A percentile compares a stretch with the other conserved stretches of the same genome.
phyloP scores from a whole-genome alignment of 768 basidiomycete species.

The Boletus huronensis region DNA sequence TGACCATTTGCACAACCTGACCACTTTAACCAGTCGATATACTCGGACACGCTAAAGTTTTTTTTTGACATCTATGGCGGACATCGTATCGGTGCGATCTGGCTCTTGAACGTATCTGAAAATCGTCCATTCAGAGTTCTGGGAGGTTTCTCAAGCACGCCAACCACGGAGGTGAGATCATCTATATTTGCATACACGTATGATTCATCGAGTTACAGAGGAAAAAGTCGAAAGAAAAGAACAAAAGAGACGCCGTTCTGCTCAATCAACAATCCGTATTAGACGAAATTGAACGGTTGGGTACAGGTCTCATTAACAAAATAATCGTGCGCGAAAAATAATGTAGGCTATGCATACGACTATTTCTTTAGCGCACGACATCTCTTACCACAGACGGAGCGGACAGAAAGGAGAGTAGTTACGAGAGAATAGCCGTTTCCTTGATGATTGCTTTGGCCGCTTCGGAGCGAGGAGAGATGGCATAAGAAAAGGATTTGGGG shows the following conservation, averaged over 20 bases:
- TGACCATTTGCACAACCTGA: not conserved
- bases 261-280: constrained; percentile 68
- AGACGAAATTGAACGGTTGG: constrained; percentile 74
- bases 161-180: constrained; percentile 36
- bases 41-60: constrained; percentile 72
- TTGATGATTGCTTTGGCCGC: constrained; percentile 25
- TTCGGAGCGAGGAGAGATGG: constrained; percentile 31
- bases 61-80: constrained; percentile 88
- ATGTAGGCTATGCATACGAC: not conserved
- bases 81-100: constrained; percentile 73
- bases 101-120: constrained; percentile 70
- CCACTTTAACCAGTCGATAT: constrained; percentile 49
- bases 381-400: not conserved
- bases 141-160: constrained; percentile 73
- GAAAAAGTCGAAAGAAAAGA: constrained; percentile 38
- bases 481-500: constrained; percentile 29
- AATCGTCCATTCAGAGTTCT: constrained; percentile 74
- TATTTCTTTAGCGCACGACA: not conserved
- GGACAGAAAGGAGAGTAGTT: not conserved
- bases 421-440: constrained; percentile 27
- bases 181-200: not conserved
- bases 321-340: constrained; percentile 28
- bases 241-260: constrained; percentile 53
- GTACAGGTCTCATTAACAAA: constrained; percentile 59
- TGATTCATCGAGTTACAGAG: constrained; percentile 16